Evolutionary conservation across 352 stramenopile genomes (phyloP).

Genomic region (Phytophthora citrophthora): DNA sequence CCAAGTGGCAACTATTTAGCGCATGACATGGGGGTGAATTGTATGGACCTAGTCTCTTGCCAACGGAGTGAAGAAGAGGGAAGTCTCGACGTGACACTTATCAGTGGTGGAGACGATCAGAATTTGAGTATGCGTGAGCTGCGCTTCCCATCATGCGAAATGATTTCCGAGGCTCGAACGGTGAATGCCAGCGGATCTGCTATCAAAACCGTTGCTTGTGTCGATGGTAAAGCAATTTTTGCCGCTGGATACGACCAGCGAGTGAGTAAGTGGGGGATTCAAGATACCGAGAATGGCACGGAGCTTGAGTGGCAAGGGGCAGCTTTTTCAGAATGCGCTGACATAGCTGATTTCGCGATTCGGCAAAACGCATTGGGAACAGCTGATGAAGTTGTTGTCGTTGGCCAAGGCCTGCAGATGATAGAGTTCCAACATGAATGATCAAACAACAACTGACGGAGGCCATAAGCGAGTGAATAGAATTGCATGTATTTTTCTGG

Average conservation of each 20-base stretch:
- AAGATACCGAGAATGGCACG: slow-evolving; percentile 1
- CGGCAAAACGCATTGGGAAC: slow-evolving; percentile 5
- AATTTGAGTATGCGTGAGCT: slow-evolving; percentile 60
- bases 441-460: slow-evolving; percentile 3
- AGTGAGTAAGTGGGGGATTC: slow-evolving; percentile 71
- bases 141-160: slow-evolving; percentile 36
- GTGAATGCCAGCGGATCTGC: slow-evolving; percentile 84
- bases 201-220: slow-evolving; percentile 70
- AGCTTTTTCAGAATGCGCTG: slow-evolving; percentile 79
- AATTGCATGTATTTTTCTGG: slow-evolving; percentile 47
- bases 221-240: slow-evolving; percentile 51
- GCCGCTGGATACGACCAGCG: slow-evolving; percentile 86
- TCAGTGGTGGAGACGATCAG: slow-evolving; percentile 88
- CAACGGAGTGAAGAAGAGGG: slow-evolving; percentile 17
- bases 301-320: slow-evolving; percentile 60
- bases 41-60: slow-evolving; percentile 44
- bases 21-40: slow-evolving; percentile 89
- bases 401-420: slow-evolving; percentile 82
- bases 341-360: slow-evolving; percentile 75
- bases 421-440: slow-evolving; percentile 46
- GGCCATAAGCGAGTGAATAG: slow-evolving; percentile 30
- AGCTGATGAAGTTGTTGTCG: slow-evolving; percentile 56
- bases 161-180: slow-evolving; percentile 36
- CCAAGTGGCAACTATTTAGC: slow-evolving; percentile 68
- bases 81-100: slow-evolving; percentile 50